Evolutionary conservation across 2,329 filamentous ascomycete species (phyloP).

Genomic region (Alternaria sp.): DNA sequence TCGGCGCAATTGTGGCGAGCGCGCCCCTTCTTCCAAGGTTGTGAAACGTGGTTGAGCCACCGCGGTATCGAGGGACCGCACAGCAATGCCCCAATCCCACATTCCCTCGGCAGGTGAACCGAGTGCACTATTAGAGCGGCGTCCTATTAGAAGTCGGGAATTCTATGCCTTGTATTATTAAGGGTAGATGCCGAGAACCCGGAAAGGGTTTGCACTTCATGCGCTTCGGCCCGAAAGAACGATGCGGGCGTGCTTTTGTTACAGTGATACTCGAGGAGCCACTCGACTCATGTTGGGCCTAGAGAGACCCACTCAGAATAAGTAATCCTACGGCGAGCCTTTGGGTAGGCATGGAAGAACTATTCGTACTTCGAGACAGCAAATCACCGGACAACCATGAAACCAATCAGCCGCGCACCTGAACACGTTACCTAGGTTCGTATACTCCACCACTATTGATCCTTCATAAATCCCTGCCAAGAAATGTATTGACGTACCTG

Average conservation of each 20-base stretch:
- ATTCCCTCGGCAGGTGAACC: neutral
- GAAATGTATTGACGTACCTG: neutral
- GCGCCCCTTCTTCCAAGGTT: neutral
- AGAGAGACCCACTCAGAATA: neutral
- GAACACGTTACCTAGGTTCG: neutral
- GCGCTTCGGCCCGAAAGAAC: conserved; percentile 14
- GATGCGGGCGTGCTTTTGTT: neutral
- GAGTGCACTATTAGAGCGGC: neutral
- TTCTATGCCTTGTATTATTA: neutral
- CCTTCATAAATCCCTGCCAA: neutral
- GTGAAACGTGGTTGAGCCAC: neutral
- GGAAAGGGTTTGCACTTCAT: neutral
- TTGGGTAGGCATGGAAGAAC: neutral
- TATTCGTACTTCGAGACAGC: neutral
- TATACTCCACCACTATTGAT: neutral
- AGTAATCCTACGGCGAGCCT: neutral
- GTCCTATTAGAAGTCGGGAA: neutral
- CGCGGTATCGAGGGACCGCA: neutral
- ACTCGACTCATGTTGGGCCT: neutral
- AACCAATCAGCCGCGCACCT: neutral
- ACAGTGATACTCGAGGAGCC: neutral
- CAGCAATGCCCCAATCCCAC: neutral
- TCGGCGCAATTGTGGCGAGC: neutral
- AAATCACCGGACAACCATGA: conserved; percentile 1
- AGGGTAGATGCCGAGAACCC: neutral